Evolutionary conservation across 2,329 filamentous ascomycete genomes (phyloP).

Genomic region (Didymella keratinophila): DNA sequence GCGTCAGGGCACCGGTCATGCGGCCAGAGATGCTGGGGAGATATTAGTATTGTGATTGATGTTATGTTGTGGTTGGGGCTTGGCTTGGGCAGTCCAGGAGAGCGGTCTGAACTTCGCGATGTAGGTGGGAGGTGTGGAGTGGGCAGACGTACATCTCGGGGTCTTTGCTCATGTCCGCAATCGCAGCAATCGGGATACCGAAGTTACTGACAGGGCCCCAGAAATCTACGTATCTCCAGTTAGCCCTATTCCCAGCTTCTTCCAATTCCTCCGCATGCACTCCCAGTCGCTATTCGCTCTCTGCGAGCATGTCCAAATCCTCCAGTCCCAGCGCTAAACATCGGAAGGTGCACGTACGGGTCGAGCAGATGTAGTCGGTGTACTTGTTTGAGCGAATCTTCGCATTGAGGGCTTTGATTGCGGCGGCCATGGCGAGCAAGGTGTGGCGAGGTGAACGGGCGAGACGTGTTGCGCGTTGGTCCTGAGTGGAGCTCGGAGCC

Average conservation of each 20-base stretch:
- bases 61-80: background rate
- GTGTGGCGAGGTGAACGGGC: background rate
- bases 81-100: too few relatives aligned
- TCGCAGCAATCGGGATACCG: constrained; percentile 62
- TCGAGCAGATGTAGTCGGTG: constrained; percentile 62
- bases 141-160: constrained; percentile 56
- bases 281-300: background rate
- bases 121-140: background rate
- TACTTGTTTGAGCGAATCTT: constrained; percentile 60
- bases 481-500: constrained; percentile 19
- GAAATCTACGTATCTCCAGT: constrained; percentile 52
- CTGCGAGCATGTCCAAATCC: too few relatives aligned
- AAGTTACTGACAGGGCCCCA: constrained; percentile 63
- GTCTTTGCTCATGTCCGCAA: constrained; percentile 63
- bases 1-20: constrained; percentile 67
- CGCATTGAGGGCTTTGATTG: constrained; percentile 63
- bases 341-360: constrained; percentile 53
- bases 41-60: background rate
- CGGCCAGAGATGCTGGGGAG: constrained; percentile 66
- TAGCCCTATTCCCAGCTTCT: background rate
- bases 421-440: constrained; percentile 57
- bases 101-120: too few relatives aligned
- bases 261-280: background rate
- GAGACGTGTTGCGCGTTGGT: constrained; percentile 12
- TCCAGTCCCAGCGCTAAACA: too few relatives aligned